Evolutionary conservation across 2,329 filamentous ascomycete species (phyloP).

Genomic region (Colletotrichum destructivum): DNA sequence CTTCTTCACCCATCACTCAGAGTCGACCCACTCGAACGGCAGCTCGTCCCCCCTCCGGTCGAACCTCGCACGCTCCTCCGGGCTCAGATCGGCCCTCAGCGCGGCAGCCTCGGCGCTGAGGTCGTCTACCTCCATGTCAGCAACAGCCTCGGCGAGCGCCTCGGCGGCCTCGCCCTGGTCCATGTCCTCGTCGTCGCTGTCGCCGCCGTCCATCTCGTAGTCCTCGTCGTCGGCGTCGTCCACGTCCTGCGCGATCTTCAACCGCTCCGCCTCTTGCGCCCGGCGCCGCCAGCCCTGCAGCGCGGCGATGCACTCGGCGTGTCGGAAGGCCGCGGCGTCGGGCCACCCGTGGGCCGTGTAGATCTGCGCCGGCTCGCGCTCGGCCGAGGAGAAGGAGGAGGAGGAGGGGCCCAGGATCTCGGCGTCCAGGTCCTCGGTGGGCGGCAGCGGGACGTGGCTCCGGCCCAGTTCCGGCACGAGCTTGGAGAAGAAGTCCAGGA

Average conservation of each 20-base stretch:
- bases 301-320: conserved; percentile 35
- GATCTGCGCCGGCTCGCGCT: conserved; percentile 5
- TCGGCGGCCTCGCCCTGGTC: conserved; percentile 13
- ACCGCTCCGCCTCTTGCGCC: conserved; percentile 5
- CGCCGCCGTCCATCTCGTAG: conserved; percentile 23
- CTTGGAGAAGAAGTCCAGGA: conserved; percentile 24
- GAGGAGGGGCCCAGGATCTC: conserved; percentile 25
- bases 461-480: conserved; percentile 18
- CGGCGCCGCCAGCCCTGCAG: conserved; percentile 31
- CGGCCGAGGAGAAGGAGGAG: not conserved
- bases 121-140: conserved; percentile 38
- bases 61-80: conserved; percentile 33
- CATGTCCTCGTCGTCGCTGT: conserved; percentile 25
- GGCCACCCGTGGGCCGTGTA: conserved; percentile 30
- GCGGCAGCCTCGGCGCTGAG: conserved; percentile 30
- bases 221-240: conserved; percentile 38
- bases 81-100: conserved; percentile 29
- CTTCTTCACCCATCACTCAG: not conserved
- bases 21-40: conserved; percentile 33
- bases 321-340: conserved; percentile 14
- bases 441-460: conserved; percentile 28
- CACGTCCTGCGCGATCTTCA: conserved; percentile 13
- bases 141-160: conserved; percentile 28
- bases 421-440: conserved; percentile 35
- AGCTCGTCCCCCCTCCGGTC: not conserved